phyloP scores from a whole-genome alignment of 768 basidiomycete species.

The Pisolithus sp. region DNA sequence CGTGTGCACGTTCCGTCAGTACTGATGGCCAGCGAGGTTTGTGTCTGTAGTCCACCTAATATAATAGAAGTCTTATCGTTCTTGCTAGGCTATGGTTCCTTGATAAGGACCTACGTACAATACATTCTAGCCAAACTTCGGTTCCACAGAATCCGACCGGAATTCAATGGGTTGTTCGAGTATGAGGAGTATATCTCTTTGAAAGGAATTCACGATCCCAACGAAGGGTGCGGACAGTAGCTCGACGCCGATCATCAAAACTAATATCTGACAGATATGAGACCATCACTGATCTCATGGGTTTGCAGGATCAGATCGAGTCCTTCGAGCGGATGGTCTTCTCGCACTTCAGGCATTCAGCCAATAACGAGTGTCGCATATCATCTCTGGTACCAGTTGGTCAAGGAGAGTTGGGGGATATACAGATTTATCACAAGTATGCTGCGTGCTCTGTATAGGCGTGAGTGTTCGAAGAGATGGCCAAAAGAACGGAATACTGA shows the following conservation, averaged over 20 bases:
- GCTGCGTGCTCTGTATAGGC: slow-evolving; percentile 93
- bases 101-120: slow-evolving; percentile 94
- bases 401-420: slow-evolving; percentile 99
- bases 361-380: slow-evolving; percentile 96
- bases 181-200: slow-evolving; percentile 98
- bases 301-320: slow-evolving; percentile 96
- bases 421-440: slow-evolving; percentile 99
- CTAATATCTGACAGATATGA: slow-evolving; percentile 64
- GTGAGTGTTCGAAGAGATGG: slow-evolving; percentile 38
- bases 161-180: slow-evolving; percentile 98
- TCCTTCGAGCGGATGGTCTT: slow-evolving; percentile 98
- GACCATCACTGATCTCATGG: slow-evolving; percentile 96
- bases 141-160: slow-evolving; percentile 91
- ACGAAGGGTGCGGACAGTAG: slow-evolving; percentile 75
- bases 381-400: slow-evolving; percentile 91
- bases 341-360: slow-evolving; percentile 83
- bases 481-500: slow-evolving; percentile 1
- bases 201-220: slow-evolving; percentile 97
- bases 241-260: slow-evolving; percentile 1
- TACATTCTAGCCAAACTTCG: slow-evolving; percentile 93
- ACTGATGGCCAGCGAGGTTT: slow-evolving; percentile 71
- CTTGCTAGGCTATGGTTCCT: slow-evolving; percentile 73
- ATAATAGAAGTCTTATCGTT: slow-evolving; percentile 3
- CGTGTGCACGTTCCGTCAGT: slow-evolving; percentile 86
- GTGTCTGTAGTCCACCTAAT: slow-evolving; percentile 1